Evolutionary conservation across 2,329 filamentous ascomycete genomes (phyloP).

Genomic region (Fusarium euwallaceae): DNA sequence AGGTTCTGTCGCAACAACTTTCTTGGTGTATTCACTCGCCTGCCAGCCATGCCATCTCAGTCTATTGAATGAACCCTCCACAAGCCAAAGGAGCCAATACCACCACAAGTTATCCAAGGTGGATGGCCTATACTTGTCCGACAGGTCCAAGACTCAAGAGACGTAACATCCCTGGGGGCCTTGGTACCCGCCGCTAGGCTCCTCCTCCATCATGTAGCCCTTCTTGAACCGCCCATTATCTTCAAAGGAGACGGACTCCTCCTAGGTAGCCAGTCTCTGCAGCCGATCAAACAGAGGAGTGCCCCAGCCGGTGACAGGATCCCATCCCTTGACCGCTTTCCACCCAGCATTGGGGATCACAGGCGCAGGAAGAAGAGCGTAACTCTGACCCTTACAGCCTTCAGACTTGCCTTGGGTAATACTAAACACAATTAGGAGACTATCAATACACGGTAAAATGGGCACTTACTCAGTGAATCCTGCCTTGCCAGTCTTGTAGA

Average conservation of each 20-base stretch:
- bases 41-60: neutral
- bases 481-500: slow-evolving; percentile 58
- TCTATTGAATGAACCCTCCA: neutral
- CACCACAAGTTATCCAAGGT: neutral
- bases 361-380: slow-evolving; percentile 43
- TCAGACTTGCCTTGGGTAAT: slow-evolving; percentile 52
- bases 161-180: no score
- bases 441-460: fast-evolving
- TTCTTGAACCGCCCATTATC: neutral
- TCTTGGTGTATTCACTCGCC: neutral
- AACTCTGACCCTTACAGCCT: slow-evolving; percentile 50
- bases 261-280: slow-evolving; percentile 29
- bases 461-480: slow-evolving; percentile 54
- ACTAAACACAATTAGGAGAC: slow-evolving; percentile 35
- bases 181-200: neutral
- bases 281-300: slow-evolving; percentile 60
- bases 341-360: slow-evolving; percentile 46
- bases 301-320: slow-evolving; percentile 58
- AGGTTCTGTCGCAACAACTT: neutral
- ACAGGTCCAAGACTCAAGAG: neutral
- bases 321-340: slow-evolving; percentile 51
- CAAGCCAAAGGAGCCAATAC: no score
- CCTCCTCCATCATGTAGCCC: neutral
- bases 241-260: neutral
- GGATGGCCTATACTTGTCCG: neutral